Percentiles rank a stretch among this genome's conserved stretches.
These are phyloP conservation scores for Termitomyces sp. DNA, from an alignment of 768 basidiomycete species.

Conservation along the genomic window DNA sequence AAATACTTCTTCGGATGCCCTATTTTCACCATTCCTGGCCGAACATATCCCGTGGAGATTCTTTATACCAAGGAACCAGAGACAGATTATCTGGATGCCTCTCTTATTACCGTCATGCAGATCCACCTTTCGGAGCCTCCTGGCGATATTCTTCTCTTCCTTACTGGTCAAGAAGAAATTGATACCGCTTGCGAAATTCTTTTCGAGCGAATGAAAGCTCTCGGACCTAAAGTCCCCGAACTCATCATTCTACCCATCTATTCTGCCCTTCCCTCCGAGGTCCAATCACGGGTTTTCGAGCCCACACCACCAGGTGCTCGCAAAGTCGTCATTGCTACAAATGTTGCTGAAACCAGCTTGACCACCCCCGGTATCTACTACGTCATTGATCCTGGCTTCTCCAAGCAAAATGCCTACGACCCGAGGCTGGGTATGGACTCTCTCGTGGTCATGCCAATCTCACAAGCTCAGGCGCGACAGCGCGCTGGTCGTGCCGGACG, in stretches of 20 bases:
- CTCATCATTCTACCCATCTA: slow-evolving; percentile 97
- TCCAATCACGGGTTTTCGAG: slow-evolving; percentile 97
- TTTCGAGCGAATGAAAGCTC: slow-evolving; percentile 97
- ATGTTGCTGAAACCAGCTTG: slow-evolving; percentile 97
- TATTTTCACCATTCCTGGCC: slow-evolving; percentile 99
- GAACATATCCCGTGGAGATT: slow-evolving; percentile 97
- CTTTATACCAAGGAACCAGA: slow-evolving; percentile 99
- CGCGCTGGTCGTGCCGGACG: slow-evolving; percentile 95
- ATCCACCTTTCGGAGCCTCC: slow-evolving; percentile 98
- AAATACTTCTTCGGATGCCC: slow-evolving; percentile 99
- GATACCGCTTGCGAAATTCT: slow-evolving; percentile 97
- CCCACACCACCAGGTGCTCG: slow-evolving; percentile 97
- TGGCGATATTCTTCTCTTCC: slow-evolving; percentile 93
- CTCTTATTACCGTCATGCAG: slow-evolving; percentile 98
- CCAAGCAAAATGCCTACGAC: slow-evolving; percentile 98
- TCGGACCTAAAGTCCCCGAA: slow-evolving; percentile 98
- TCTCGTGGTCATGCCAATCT: slow-evolving; percentile 97
- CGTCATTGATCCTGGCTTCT: slow-evolving; percentile 97
- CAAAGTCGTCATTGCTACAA: slow-evolving; percentile 99
- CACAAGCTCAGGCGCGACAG: slow-evolving; percentile 96
- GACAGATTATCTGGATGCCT: slow-evolving; percentile 94
- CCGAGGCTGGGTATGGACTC: slow-evolving; percentile 98
- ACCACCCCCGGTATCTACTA: slow-evolving; percentile 99
- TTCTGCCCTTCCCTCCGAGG: slow-evolving; percentile 95
- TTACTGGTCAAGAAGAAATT: slow-evolving; percentile 98